phyloP scores from a whole-genome alignment of 345 rosid genomes.

The Aquilaria yunnanensis region DNA sequence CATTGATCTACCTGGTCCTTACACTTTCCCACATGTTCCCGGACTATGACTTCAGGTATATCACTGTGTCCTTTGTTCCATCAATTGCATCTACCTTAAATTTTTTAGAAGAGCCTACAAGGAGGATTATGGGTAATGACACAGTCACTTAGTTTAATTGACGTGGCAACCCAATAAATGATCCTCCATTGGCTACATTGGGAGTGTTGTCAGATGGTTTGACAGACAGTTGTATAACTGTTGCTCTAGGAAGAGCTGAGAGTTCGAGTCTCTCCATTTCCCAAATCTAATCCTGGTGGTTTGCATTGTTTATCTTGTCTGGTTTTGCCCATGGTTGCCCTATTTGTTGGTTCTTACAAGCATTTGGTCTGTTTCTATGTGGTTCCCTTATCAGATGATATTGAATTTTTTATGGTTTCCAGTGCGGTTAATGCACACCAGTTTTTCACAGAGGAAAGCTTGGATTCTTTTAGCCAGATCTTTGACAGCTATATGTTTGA shows the following conservation, averaged over 20 bases:
- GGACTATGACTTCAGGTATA: conserved; percentile 99
- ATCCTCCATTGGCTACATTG: conserved; percentile 50
- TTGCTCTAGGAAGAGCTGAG: conserved; percentile 87
- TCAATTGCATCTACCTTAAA: background rate
- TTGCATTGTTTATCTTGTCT: conserved; percentile 10
- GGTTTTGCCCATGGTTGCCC: background rate
- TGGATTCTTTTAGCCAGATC: conserved; percentile 81
- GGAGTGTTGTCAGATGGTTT: conserved; percentile 99
- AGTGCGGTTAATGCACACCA: conserved; percentile 93
- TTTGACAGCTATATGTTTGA: conserved; percentile 80
- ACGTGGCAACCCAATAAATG: conserved; percentile 86
- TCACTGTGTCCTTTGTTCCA: conserved; percentile 19
- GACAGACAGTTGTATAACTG: conserved; percentile 92
- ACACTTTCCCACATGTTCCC: conserved; percentile 87
- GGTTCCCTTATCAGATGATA: conserved; percentile 25
- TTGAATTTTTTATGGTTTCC: conserved; percentile 40
- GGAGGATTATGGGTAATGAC: conserved; percentile 99
- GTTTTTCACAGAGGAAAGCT: conserved; percentile 82
- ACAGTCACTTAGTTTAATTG: conserved; percentile 90
- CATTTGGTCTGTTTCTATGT: conserved; percentile 6
- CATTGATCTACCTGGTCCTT: conserved; percentile 93
- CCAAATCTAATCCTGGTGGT: conserved; percentile 31
- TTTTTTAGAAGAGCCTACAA: conserved; percentile 18
- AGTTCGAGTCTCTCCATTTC: conserved; percentile 99
- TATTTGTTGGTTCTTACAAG: conserved; percentile 3